These are phyloP conservation scores for Candida anutae DNA, from an alignment of 1,139 yeast species.

Conservation along the genomic window DNA sequence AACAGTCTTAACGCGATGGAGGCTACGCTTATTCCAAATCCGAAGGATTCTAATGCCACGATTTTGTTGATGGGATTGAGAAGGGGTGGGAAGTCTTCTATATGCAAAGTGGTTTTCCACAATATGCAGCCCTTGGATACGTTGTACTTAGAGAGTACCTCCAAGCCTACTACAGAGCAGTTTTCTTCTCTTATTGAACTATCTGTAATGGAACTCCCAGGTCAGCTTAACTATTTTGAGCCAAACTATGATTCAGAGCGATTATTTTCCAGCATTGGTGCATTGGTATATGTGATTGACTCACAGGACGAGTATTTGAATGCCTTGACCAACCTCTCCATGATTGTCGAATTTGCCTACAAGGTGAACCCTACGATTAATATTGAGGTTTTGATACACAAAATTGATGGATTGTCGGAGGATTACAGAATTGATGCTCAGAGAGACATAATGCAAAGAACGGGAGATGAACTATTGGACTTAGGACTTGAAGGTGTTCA, in stretches of 20 bases:
- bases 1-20: conserved; percentile 16
- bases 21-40: conserved; percentile 21
- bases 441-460: conserved; percentile 92
- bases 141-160: conserved; percentile 79
- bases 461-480: conserved; percentile 87
- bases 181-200: conserved; percentile 75
- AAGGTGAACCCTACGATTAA: conserved; percentile 80
- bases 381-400: conserved; percentile 88
- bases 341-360: conserved; percentile 83
- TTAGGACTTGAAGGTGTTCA: conserved; percentile 88
- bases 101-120: conserved; percentile 91
- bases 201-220: conserved; percentile 94
- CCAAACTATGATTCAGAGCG: conserved; percentile 75
- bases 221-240: conserved; percentile 84
- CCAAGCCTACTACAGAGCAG: conserved; percentile 78
- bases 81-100: conserved; percentile 77
- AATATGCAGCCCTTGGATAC: conserved; percentile 96
- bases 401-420: conserved; percentile 90
- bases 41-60: conserved; percentile 55
- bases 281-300: conserved; percentile 89
- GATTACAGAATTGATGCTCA: conserved; percentile 93
- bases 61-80: conserved; percentile 82
- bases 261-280: conserved; percentile 79
- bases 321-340: conserved; percentile 81
- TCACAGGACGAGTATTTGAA: conserved; percentile 91